Evolutionary conservation across 2,329 filamentous ascomycete species (phyloP), one percentile per base, ranked within the genome.

Genomic region (Fusarium veterinarium): DNA sequence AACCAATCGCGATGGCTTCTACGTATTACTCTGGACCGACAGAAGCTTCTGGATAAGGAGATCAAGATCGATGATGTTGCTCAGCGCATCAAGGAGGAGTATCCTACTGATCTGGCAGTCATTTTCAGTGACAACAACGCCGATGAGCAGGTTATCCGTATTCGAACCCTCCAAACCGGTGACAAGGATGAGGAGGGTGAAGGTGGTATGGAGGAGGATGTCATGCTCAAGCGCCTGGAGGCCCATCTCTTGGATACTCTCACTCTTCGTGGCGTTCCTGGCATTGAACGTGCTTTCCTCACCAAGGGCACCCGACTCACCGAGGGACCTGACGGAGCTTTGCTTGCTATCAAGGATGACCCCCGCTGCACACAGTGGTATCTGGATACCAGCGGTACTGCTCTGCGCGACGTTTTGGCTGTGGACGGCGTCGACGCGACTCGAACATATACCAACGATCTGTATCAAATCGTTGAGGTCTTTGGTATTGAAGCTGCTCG

Each of bases 81-180:
- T 37, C 86, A 89, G 69, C 93, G 91, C 79, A 96, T 99, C 84
- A 97, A 97, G 85, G 91, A 95, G 73, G 92, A 95, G 59, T 99
- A 97, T 80, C 88, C 91, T 25, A 91, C 88, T 70, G 95, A 97
- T 81, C 86, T 98, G 76, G 94, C 94, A 19, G 91, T 99, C 74
- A 95, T 99, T 68, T 97, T 97, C 87, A 97, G 95, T 83, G 96
- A 99, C 82, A 96, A 98, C 86, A 99, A 99, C 81, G 95, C 95
- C 14, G 95, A 98, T 73, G 91, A 97, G 80, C 95, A 97, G 81
- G 92, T 98, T 49, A 94, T 99, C 76, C 96, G 96, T 81, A 92
- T 98, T 73, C 93, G 96, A 73, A 92, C 95, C 77, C 90, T 97
- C 69, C 85, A 66, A 20, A 61, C 66, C 53, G 91, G 92, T 53